Percentiles rank a stretch among this genome's conserved stretches.
These are phyloP conservation scores for Diaporthe sp. DNA, from an alignment of 2,329 filamentous ascomycete species.

Conservation along the genomic window DNA sequence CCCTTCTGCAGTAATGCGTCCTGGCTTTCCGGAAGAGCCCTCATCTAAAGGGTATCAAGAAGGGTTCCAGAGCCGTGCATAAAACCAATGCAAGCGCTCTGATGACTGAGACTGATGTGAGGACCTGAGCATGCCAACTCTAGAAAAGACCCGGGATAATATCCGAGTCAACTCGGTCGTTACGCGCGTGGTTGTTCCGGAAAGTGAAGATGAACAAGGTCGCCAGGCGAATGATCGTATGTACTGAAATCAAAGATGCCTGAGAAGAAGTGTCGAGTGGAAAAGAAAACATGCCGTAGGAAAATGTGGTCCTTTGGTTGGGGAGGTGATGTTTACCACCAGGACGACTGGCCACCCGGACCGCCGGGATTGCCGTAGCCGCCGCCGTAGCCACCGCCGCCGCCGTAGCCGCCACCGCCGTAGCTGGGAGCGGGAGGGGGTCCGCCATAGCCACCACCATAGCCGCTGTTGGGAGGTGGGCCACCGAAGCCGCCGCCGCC, in stretches of 20 bases:
- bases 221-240: slow-evolving; percentile 55
- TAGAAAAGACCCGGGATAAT: slow-evolving; percentile 48
- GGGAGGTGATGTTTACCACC: slow-evolving; percentile 68
- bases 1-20: slow-evolving; percentile 48
- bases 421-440: slow-evolving; percentile 49
- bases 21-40: slow-evolving; percentile 47
- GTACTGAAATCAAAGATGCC: slow-evolving; percentile 46
- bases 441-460: slow-evolving; percentile 59
- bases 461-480: slow-evolving; percentile 55
- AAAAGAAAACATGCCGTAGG: slow-evolving; percentile 32
- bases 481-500: slow-evolving; percentile 55
- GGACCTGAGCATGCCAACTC: slow-evolving; percentile 53
- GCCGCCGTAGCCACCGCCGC: slow-evolving; percentile 63
- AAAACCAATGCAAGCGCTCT: slow-evolving; percentile 56
- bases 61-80: slow-evolving; percentile 51
- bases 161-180: slow-evolving; percentile 51
- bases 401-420: slow-evolving; percentile 54
- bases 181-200: slow-evolving; percentile 53
- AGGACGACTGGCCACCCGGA: slow-evolving; percentile 75
- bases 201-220: slow-evolving; percentile 46
- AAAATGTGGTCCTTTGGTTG: slow-evolving; percentile 5
- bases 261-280: slow-evolving; percentile 45
- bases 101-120: slow-evolving; percentile 52
- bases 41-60: slow-evolving; percentile 58
- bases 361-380: slow-evolving; percentile 79